Evolutionary conservation across 768 basidiomycete species (phyloP).

Genomic region (Phlegmacium glaucopus): DNA sequence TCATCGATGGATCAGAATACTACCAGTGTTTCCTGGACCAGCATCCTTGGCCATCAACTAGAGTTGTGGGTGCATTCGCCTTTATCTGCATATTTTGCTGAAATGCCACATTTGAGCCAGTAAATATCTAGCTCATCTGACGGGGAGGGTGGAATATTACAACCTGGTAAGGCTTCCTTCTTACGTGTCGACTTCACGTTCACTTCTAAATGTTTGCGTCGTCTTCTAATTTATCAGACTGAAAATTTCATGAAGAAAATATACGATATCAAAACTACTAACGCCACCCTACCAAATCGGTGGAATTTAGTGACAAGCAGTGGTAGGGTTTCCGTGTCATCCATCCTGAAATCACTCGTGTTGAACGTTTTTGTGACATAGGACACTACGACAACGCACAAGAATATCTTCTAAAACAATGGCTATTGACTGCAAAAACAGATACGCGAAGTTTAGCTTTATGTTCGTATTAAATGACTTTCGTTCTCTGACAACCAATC

Average conservation of each 20-base stretch:
- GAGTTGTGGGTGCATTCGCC: constrained; percentile 42
- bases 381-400: constrained; percentile 24
- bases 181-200: too few relatives aligned
- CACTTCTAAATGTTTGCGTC: too few relatives aligned
- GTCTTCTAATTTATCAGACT: constrained; percentile 3
- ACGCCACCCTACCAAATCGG: constrained; percentile 12
- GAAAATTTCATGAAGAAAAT: constrained; percentile 17
- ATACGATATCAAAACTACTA: constrained; percentile 7
- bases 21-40: constrained; percentile 33
- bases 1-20: constrained; percentile 26
- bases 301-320: constrained; percentile 15
- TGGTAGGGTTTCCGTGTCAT: constrained; percentile 10
- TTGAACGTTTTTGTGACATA: background rate
- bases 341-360: background rate
- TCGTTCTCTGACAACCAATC: constrained; percentile 32
- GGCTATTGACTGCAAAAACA: constrained; percentile 50
- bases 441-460: constrained; percentile 52
- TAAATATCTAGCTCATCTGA: constrained; percentile 77
- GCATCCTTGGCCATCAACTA: constrained; percentile 56
- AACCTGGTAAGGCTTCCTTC: constrained; percentile 16
- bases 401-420: constrained; percentile 69
- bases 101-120: constrained; percentile 23
- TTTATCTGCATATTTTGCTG: background rate
- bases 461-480: constrained; percentile 39
- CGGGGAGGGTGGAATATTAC: constrained; percentile 61